Evolutionary conservation across 371 early-diverging fungal genomes (phyloP).

Genomic region (Mortierella sp.): DNA sequence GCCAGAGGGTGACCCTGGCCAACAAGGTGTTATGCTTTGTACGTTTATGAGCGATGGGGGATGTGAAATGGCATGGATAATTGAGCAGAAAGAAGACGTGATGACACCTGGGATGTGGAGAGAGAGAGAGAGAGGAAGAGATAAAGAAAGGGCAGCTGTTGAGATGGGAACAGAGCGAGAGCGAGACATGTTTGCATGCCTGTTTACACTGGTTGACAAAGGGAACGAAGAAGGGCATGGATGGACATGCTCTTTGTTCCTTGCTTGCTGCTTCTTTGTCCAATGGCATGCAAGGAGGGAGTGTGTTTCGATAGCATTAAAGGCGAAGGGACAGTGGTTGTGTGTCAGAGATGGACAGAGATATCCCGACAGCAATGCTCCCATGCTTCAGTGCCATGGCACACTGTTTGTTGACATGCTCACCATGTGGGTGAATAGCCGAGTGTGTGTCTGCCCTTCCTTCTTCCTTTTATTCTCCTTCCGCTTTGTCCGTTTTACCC

Average conservation of each 20-base stretch:
- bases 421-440: neutral
- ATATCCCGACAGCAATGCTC: constrained; percentile 2
- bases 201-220: neutral
- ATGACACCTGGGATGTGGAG: neutral
- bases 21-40: neutral
- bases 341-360: neutral
- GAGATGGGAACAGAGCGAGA: neutral
- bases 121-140: neutral
- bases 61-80: neutral
- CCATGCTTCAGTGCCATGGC: neutral
- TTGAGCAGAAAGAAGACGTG: neutral
- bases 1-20: neutral
- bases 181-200: neutral
- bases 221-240: neutral
- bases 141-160: no score
- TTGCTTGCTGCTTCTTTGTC: neutral
- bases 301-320: neutral
- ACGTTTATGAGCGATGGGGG: neutral
- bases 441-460: neutral
- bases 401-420: neutral
- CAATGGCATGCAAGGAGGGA: neutral
- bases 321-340: neutral
- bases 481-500: neutral
- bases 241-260: neutral
- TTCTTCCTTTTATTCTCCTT: neutral